Evolutionary conservation across 352 stramenopile genomes (phyloP).

Genomic region (Globisporangium takayamanum): DNA sequence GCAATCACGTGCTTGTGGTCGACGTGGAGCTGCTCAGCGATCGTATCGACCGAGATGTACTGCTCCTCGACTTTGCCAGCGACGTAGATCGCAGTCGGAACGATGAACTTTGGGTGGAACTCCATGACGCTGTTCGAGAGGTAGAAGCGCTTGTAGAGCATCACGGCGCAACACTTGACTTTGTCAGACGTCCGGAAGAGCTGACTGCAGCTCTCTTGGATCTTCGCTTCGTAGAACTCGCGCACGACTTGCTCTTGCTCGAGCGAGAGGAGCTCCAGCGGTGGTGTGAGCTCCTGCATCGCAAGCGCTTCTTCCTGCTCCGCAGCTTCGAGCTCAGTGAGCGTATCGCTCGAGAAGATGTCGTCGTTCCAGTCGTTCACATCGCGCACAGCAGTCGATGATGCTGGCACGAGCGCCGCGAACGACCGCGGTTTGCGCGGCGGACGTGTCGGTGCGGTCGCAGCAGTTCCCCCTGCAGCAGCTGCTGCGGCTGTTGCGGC

Average conservation of each 20-base stretch:
- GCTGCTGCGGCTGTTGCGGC: conserved; percentile 14
- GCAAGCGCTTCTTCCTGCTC: conserved; percentile 51
- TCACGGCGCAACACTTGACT: conserved; percentile 78
- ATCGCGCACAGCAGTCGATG: conserved; percentile 53
- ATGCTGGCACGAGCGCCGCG: conserved; percentile 59
- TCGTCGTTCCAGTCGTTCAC: conserved; percentile 75
- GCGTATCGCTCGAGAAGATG: conserved; percentile 19
- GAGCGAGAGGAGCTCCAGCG: conserved; percentile 50
- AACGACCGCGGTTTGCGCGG: conserved; percentile 72
- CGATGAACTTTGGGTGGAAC: conserved; percentile 84
- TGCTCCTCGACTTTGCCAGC: conserved; percentile 88
- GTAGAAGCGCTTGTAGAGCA: conserved; percentile 88
- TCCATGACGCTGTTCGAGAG: conserved; percentile 87
- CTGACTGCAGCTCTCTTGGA: conserved; percentile 79
- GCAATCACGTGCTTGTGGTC: conserved; percentile 84
- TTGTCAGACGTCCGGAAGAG: conserved; percentile 86
- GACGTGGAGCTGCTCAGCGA: conserved; percentile 75
- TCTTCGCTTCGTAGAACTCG: conserved; percentile 75
- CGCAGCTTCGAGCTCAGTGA: conserved; percentile 30
- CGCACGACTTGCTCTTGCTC: conserved; percentile 62
- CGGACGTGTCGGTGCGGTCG: conserved; percentile 6
- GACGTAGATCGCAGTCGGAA: conserved; percentile 83
- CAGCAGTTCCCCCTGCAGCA: conserved; percentile 8
- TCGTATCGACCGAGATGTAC: conserved; percentile 84
- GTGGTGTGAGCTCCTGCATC: conserved; percentile 25